Conservation (phyloP, 768 basidiomycete genomes). For the Lepiota venenata region DNA sequence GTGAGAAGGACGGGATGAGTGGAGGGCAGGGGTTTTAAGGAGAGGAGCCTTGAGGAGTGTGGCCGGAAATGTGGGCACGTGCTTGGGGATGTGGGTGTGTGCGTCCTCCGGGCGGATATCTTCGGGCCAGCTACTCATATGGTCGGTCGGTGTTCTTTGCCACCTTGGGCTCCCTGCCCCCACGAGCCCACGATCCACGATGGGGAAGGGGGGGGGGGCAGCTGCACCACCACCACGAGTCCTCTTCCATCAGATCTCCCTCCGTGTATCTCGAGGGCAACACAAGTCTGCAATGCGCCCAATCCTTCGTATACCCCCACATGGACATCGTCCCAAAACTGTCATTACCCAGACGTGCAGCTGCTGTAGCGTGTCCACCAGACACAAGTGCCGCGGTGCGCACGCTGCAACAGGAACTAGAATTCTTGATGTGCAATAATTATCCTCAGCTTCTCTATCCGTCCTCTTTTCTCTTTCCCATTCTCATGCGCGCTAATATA, state of each 20-base stretch:
- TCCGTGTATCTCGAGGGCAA: background rate
- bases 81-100: background rate
- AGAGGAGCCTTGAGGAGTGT: slow-evolving; percentile 4
- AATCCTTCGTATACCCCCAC: background rate
- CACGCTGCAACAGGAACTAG: slow-evolving; percentile 5
- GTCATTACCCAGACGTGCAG: background rate
- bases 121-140: slow-evolving; percentile 8
- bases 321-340: background rate
- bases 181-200: slow-evolving; percentile 6
- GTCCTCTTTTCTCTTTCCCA: background rate
- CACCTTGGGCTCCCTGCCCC: slow-evolving; percentile 8
- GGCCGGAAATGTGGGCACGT: slow-evolving; percentile 5
- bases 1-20: background rate
- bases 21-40: background rate
- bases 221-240: slow-evolving; percentile 8
- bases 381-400: background rate
- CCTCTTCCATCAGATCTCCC: background rate
- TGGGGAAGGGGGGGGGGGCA: no score
- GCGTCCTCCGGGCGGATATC: slow-evolving; percentile 5
- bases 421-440: slow-evolving; percentile 1
- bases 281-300: no score
- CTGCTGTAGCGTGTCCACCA: slow-evolving; percentile 2
- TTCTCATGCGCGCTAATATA: background rate
- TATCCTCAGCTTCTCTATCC: background rate
- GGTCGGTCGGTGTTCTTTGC: slow-evolving; percentile 10